Percentiles rank a stretch among this genome's conserved stretches.
These are phyloP conservation scores for Melanomma pulvis-pyrius DNA, from an alignment of 495 filamentous ascomycete genomes.

Conservation along the genomic window DNA sequence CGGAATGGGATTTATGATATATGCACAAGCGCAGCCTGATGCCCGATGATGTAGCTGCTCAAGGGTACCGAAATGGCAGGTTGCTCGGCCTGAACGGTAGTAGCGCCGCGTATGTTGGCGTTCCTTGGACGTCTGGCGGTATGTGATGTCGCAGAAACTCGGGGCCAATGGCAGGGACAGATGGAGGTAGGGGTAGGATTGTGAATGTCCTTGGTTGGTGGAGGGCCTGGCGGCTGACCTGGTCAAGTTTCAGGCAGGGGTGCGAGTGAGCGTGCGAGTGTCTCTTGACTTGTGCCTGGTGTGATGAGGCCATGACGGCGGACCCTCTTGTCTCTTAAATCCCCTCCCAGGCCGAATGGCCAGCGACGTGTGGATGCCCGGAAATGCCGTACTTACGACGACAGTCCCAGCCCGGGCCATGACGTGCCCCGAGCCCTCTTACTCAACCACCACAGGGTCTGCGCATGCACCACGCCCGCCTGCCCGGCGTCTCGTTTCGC, in stretches of 20 bases:
- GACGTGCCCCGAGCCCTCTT: constrained; percentile 1
- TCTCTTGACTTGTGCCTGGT: neutral
- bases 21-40: constrained; percentile 8
- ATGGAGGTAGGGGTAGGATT: neutral
- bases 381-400: neutral
- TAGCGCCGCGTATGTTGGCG: constrained; percentile 7
- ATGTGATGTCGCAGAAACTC: constrained; percentile 4
- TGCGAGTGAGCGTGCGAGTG: neutral
- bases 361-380: neutral
- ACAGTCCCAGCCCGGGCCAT: neutral
- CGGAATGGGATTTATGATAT: constrained; percentile 23
- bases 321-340: neutral
- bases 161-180: neutral
- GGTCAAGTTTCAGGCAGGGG: constrained; percentile 1
- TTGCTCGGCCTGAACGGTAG: neutral
- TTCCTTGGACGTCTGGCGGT: neutral
- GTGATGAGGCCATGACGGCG: neutral
- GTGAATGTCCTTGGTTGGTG: neutral
- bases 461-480: constrained; percentile 2
- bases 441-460: constrained; percentile 3
- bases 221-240: neutral
- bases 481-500: constrained; percentile 6
- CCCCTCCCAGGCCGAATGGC: neutral
- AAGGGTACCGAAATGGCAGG: constrained; percentile 7
- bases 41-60: constrained; percentile 36